phyloP scores from a whole-genome alignment of 1,284 basidiomycete species.

The Phellopilus nigrolimitatus region DNA sequence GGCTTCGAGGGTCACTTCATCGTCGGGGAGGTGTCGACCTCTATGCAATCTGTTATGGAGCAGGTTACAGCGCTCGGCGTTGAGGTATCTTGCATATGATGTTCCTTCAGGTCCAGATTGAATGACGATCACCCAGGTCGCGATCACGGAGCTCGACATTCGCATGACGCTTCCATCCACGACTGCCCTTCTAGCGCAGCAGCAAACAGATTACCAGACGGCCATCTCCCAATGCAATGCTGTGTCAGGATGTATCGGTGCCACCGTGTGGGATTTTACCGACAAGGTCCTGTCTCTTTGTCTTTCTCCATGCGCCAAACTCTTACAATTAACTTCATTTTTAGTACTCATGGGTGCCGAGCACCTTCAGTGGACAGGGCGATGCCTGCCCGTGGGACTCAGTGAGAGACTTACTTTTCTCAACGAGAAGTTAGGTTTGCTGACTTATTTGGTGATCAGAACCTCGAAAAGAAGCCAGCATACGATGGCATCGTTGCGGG shows the following conservation, averaged over 20 bases:
- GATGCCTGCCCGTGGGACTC: constrained; percentile 26
- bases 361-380: constrained; percentile 24
- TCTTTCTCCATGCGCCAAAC: background rate
- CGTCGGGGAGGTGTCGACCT: constrained; percentile 40
- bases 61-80: constrained; percentile 45
- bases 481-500: constrained; percentile 23
- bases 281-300: constrained; percentile 31
- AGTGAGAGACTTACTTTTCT: constrained; percentile 11
- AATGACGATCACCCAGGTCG: constrained; percentile 20
- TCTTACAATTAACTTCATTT: background rate
- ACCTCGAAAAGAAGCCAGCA: constrained; percentile 23
- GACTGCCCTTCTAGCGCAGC: constrained; percentile 40
- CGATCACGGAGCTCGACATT: constrained; percentile 52
- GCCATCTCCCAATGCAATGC: constrained; percentile 42
- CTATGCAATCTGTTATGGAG: constrained; percentile 38
- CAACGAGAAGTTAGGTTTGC: too few species aligned
- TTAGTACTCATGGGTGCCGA: constrained; percentile 25
- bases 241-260: constrained; percentile 39
- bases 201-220: constrained; percentile 43
- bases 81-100: too few species aligned
- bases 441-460: constrained; percentile 11
- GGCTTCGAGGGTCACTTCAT: constrained; percentile 49
- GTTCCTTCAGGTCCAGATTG: constrained; percentile 22
- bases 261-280: constrained; percentile 49
- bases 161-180: constrained; percentile 49